Evolutionary conservation across 208 protist genomes (phyloP).

Genomic region (Naegleria lovaniensis): DNA sequence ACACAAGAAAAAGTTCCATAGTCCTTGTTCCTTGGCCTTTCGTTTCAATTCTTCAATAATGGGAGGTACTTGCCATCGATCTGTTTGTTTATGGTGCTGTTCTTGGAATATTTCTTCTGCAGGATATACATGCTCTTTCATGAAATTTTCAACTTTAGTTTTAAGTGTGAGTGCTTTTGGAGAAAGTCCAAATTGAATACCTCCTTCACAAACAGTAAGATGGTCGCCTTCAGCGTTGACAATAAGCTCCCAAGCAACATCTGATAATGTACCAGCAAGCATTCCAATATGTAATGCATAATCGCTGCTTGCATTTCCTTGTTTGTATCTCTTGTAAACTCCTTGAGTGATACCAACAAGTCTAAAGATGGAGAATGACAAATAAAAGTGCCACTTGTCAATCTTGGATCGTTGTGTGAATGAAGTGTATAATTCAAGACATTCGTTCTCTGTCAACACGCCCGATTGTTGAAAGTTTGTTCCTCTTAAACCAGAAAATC

Average conservation of each 20-base stretch:
- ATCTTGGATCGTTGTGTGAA: background rate
- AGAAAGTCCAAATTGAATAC: background rate
- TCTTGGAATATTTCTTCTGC: conserved; percentile 42
- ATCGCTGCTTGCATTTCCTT: conserved; percentile 48
- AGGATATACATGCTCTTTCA: conserved; percentile 57
- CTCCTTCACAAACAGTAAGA: background rate
- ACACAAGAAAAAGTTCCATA: conserved; percentile 73
- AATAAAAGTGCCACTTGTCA: conserved; percentile 49
- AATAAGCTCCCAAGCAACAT: background rate
- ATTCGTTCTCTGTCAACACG: conserved; percentile 28
- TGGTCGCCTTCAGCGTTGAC: background rate
- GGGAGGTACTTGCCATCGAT: conserved; percentile 36
- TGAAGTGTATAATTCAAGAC: conserved; percentile 34
- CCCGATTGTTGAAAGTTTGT: background rate
- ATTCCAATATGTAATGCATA: conserved; percentile 1
- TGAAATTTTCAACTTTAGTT: conserved; percentile 42
- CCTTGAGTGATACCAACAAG: conserved; percentile 50
- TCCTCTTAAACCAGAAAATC: conserved; percentile 25
- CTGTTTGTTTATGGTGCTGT: conserved; percentile 21
- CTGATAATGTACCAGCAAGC: background rate
- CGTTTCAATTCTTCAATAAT: conserved; percentile 57
- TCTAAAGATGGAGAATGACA: conserved; percentile 53
- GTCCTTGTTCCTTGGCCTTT: conserved; percentile 52
- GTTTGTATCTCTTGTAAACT: conserved; percentile 48
- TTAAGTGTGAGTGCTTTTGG: background rate